Evolutionary conservation across 179 eudicot species (phyloP).

Genomic region (Actinidia chinensis): DNA sequence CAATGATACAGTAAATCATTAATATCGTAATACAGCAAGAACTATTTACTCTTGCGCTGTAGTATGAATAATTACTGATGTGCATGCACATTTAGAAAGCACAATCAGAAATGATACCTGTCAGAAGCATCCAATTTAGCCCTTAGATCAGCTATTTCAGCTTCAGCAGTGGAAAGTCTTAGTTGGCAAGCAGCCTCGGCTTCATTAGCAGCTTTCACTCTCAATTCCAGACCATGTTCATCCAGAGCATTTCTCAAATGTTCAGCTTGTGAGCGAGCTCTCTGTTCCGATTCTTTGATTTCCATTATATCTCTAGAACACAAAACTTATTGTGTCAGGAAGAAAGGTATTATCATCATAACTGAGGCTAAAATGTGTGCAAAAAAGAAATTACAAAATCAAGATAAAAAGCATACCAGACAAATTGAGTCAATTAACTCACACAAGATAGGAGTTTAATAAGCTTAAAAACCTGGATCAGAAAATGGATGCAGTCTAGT

Average conservation of each 20-base stretch:
- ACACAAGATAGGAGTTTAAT: too few species aligned
- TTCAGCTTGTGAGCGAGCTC: conserved; percentile 70
- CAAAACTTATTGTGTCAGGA: conserved; percentile 17
- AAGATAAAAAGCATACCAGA: too few species aligned
- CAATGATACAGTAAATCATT: too few species aligned
- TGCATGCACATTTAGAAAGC: too few species aligned
- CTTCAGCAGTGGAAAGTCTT: conserved; percentile 80
- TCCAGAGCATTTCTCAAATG: conserved; percentile 61
- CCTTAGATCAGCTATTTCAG: conserved; percentile 84
- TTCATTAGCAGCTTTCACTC: conserved; percentile 93
- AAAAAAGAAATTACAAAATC: too few species aligned
- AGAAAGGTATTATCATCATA: background rate
- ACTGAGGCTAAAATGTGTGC: too few species aligned
- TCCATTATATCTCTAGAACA: conserved; percentile 56
- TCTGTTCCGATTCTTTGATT: conserved; percentile 79
- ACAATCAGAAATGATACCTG: conserved; percentile 40
- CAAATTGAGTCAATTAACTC: too few species aligned
- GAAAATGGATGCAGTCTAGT: too few species aligned
- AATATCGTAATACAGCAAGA: too few species aligned
- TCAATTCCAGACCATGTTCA: conserved; percentile 82
- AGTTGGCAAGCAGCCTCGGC: conserved; percentile 87
- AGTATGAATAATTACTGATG: too few species aligned
- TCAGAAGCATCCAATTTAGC: conserved; percentile 73
- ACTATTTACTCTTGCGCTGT: too few species aligned
- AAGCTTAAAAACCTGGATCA: too few species aligned